Percentiles rank a stretch among this genome's conserved stretches.
These are phyloP conservation scores for Oxytropis ochrocephala DNA, from an alignment of 306 rosid genomes.

Conservation along the genomic window DNA sequence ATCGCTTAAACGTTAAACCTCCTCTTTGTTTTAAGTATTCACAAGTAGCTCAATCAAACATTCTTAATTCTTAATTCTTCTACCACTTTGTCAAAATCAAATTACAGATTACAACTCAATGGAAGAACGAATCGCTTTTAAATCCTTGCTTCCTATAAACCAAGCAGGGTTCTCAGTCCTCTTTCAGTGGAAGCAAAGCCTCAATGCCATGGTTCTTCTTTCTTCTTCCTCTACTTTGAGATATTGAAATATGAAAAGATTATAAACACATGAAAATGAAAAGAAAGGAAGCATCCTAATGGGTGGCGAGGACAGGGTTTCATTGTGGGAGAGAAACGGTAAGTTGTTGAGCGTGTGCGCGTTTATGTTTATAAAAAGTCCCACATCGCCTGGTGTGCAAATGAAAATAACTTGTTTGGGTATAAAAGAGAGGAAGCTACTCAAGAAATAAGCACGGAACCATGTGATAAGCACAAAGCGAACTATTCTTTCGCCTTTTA, in stretches of 20 bases:
- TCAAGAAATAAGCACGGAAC: slow-evolving; percentile 1
- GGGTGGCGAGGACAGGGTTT: neutral
- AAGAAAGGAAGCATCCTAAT: neutral
- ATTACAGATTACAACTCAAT: neutral
- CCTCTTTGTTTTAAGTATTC: neutral
- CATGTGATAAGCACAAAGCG: slow-evolving; percentile 26
- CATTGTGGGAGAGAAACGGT: neutral
- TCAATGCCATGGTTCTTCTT: neutral
- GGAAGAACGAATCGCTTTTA: neutral
- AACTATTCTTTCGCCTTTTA: slow-evolving; percentile 47
- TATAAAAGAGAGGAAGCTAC: no score
- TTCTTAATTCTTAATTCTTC: neutral
- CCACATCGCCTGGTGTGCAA: neutral
- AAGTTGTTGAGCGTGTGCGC: neutral
- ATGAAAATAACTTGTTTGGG: neutral
- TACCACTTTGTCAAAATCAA: neutral
- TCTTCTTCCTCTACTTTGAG: neutral
- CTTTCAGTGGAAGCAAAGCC: neutral
- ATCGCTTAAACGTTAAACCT: neutral
- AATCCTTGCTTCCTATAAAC: neutral
- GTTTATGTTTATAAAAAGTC: no score
- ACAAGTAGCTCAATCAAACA: no score
- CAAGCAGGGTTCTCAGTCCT: neutral
- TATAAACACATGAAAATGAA: no score
- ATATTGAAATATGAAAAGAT: neutral